phyloP scores from a whole-genome alignment of 208 protist species.

The Leptomonas seymouri region DNA sequence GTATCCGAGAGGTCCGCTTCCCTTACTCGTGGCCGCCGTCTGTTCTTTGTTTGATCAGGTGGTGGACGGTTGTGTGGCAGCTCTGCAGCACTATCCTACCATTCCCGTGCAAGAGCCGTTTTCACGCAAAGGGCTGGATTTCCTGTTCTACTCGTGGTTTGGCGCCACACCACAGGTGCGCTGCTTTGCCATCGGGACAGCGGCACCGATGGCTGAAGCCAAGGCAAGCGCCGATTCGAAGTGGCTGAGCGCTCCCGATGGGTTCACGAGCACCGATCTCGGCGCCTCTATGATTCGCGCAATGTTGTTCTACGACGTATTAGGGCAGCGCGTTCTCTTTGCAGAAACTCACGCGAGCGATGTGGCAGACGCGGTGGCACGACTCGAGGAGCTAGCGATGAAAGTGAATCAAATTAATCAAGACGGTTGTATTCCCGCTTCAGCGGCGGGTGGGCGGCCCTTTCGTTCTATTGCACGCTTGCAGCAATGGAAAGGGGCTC shows the following conservation, averaged over 20 bases:
- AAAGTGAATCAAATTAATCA: conserved; percentile 35
- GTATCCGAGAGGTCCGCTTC: conserved; percentile 20
- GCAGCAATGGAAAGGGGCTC: conserved; percentile 10
- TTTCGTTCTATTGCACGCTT: conserved; percentile 19
- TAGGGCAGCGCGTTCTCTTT: conserved; percentile 75
- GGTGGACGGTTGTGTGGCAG: not conserved
- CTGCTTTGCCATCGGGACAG: conserved; percentile 52
- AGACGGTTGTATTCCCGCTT: not conserved
- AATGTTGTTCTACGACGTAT: conserved; percentile 79
- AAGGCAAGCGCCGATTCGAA: not conserved
- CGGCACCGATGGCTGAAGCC: conserved; percentile 16
- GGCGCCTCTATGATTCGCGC: conserved; percentile 56
- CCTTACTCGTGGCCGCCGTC: conserved; percentile 21
- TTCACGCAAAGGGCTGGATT: conserved; percentile 41
- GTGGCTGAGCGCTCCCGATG: not conserved
- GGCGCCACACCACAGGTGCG: conserved; percentile 55
- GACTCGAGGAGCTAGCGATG: conserved; percentile 38
- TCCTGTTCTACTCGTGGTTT: conserved; percentile 74
- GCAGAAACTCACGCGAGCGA: conserved; percentile 62
- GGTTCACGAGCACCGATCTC: conserved; percentile 9
- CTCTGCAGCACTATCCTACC: conserved; percentile 3
- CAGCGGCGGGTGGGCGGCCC: conserved; percentile 1
- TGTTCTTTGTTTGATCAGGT: conserved; percentile 30
- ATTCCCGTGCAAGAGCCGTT: conserved; percentile 5
- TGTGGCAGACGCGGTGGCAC: conserved; percentile 37